These are phyloP conservation scores for Phellinidium pouzarii DNA, from an alignment of 1,284 basidiomycete genomes.

Conservation along the genomic window DNA sequence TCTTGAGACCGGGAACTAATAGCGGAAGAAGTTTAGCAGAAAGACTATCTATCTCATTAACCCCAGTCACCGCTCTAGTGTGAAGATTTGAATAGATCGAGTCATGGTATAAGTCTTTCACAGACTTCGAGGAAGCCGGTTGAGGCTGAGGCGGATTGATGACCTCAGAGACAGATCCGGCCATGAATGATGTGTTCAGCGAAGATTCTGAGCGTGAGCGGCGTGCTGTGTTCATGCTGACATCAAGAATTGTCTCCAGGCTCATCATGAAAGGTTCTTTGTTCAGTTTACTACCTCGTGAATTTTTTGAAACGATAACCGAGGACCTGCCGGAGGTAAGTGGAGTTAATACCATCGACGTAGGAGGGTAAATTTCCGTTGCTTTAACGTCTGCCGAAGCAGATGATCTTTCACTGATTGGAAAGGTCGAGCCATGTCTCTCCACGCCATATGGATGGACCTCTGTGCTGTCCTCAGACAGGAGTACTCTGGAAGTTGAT, in stretches of 20 bases:
- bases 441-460: neutral
- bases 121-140: too few species aligned
- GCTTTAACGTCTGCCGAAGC: neutral
- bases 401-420: neutral
- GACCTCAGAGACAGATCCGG: too few species aligned
- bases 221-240: neutral
- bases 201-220: neutral
- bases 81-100: too few species aligned
- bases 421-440: neutral
- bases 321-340: neutral
- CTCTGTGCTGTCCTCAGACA: neutral
- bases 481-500: neutral
- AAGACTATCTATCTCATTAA: conserved; percentile 18
- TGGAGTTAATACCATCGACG: neutral
- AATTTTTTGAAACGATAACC: conserved; percentile 1
- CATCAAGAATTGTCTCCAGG: conserved; percentile 7
- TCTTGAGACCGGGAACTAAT: conserved; percentile 54
- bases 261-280: conserved; percentile 1
- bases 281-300: neutral
- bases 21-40: neutral
- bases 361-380: neutral
- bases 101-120: too few species aligned
- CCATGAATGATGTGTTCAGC: too few species aligned
- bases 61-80: too few species aligned
- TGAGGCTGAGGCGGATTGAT: too few species aligned